These are phyloP conservation scores for Lachnellula willkommii DNA, from an alignment of 2,329 filamentous ascomycete species.

Conservation along the genomic window DNA sequence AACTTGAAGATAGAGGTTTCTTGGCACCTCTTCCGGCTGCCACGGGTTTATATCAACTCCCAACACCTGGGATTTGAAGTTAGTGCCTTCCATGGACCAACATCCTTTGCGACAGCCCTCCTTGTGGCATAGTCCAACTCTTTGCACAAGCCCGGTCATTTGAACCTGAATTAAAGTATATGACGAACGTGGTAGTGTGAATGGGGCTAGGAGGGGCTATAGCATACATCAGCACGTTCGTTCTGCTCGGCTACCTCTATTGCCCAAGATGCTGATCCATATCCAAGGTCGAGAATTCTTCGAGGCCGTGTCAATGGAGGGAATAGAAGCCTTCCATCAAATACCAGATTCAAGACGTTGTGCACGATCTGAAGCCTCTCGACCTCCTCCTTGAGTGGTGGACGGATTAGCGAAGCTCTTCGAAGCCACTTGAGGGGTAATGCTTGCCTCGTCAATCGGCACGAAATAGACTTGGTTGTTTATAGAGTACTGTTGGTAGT, in stretches of 20 bases:
- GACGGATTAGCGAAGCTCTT: neutral
- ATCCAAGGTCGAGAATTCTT: constrained; percentile 67
- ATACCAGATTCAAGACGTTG: constrained; percentile 55
- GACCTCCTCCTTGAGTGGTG: constrained; percentile 53
- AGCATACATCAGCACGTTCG: constrained; percentile 58
- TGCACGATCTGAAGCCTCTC: constrained; percentile 61
- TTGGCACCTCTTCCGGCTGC: constrained; percentile 57
- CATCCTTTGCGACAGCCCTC: no score
- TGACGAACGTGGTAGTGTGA: neutral
- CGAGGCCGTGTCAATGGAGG: constrained; percentile 55
- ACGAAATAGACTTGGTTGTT: constrained; percentile 60
- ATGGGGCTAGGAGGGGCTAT: neutral
- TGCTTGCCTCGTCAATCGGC: constrained; percentile 63
- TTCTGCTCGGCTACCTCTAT: constrained; percentile 59
- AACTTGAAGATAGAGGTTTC: constrained; percentile 66
- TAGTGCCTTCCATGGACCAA: neutral
- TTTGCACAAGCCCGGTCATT: neutral
- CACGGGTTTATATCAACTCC: constrained; percentile 68
- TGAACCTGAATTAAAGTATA: neutral
- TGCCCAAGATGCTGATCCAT: constrained; percentile 67
- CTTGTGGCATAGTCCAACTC: neutral
- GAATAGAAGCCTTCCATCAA: constrained; percentile 64
- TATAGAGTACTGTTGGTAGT: constrained; percentile 63
- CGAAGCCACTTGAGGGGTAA: neutral
- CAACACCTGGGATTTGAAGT: constrained; percentile 48